These are phyloP conservation scores for Ilex asprella DNA, from an alignment of 257 asterid genomes.

Conservation along the genomic window DNA sequence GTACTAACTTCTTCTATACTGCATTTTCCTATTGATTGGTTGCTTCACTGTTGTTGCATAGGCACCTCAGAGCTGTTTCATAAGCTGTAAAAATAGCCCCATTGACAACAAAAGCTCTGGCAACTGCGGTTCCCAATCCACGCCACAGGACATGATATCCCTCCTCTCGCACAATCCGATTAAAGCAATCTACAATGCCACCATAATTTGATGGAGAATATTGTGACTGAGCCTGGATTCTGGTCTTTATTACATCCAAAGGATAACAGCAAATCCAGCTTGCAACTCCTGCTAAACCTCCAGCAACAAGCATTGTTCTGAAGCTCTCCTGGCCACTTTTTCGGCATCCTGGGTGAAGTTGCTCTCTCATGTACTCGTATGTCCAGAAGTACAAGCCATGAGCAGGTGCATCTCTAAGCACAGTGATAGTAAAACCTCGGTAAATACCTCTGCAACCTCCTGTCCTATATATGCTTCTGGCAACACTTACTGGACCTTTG, in stretches of 20 bases:
- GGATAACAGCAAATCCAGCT: slow-evolving; percentile 84
- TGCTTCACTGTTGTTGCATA: slow-evolving; percentile 17
- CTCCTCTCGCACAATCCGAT: slow-evolving; percentile 37
- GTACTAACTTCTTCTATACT: slow-evolving; percentile 2
- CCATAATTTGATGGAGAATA: slow-evolving; percentile 24
- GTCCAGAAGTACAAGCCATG: slow-evolving; percentile 69
- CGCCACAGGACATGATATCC: slow-evolving; percentile 62
- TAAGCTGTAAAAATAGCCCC: slow-evolving; percentile 69
- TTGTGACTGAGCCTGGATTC: slow-evolving; percentile 51
- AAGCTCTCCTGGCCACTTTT: slow-evolving; percentile 38
- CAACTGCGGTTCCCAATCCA: slow-evolving; percentile 61
- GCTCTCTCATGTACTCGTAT: slow-evolving; percentile 56
- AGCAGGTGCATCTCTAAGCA: slow-evolving; percentile 68
- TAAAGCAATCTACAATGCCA: slow-evolving; percentile 55
- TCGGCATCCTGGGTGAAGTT: slow-evolving; percentile 66
- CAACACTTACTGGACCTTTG: slow-evolving; percentile 48
- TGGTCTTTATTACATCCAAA: slow-evolving; percentile 64
- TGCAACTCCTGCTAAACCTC: slow-evolving; percentile 67
- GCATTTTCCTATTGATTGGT: slow-evolving; percentile 21
- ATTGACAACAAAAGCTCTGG: slow-evolving; percentile 70
- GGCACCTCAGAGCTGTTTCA: slow-evolving; percentile 52
- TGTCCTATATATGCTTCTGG: slow-evolving; percentile 31
- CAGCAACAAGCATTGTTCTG: slow-evolving; percentile 65
- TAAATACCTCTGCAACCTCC: slow-evolving; percentile 57
- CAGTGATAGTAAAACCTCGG: slow-evolving; percentile 58